Base-by-base conservation (phyloP, 441 rosid species). In the Hura crepitans region DNA sequence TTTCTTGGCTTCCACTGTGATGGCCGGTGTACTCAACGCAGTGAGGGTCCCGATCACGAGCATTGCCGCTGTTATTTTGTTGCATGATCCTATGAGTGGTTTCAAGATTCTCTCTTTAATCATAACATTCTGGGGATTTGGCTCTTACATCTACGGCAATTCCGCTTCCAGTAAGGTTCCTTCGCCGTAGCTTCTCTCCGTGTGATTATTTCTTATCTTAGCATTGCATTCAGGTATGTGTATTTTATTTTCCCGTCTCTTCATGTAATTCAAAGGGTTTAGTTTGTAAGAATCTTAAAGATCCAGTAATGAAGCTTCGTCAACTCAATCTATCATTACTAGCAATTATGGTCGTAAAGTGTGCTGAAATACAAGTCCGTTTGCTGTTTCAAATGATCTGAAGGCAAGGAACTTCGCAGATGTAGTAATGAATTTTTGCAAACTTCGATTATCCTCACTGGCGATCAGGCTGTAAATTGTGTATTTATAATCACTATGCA, bases 11-110 rank as follows among this genome's bases (percentile, higher is more conserved):
- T 90, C 96, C 47, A 92, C 98, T 0, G 88, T 92, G 37, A 71
- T 90, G 65, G 89, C 95, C 7, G 98, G 96, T 15, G 87, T 89
- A n/a, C 84, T 92, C 6, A 93, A 90, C 66, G 93, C 96, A 2
- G 82, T 93, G 6, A 85, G 93, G 79, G 96, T 89, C 4, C 98
- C 98, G 0, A 39, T 90, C 70, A 93, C 93, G 2, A 80, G 92
- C 79, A 60, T 90, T 20, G 96, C 92, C 0, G 96, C 96, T 3
- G 91, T 90, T 9, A 86, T 90, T 72, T 54, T 89, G 76, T 71
- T 90, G 67, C 82, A 87, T 66, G 92, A 93, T 63, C 89, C 96
- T 0, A 87, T 90, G 98, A 87, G 92, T 15, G 90, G 96, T 13
- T 87, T 92, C 72, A 92, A 92, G 83, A 89, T 92, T 62, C 78